A percentile compares a stretch with the other conserved stretches of the same genome.
These are phyloP conservation scores for Beauveria pseudobassiana DNA, from an alignment of 2,329 filamentous ascomycete genomes.

Conservation along the genomic window DNA sequence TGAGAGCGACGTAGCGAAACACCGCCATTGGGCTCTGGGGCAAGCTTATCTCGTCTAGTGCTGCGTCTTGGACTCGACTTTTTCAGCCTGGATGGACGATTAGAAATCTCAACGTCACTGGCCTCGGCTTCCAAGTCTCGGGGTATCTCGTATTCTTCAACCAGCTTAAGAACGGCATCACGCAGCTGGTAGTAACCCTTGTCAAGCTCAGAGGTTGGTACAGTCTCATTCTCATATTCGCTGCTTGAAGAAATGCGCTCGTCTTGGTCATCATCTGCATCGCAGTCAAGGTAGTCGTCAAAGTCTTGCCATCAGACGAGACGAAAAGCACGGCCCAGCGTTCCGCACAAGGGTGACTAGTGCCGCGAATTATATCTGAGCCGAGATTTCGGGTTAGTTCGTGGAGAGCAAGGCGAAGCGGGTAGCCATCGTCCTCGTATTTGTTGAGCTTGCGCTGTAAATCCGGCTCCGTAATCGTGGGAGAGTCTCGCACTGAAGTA, in stretches of 20 bases:
- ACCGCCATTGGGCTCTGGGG: constrained; percentile 5
- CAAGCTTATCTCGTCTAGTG: neutral
- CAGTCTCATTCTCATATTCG: constrained; percentile 55
- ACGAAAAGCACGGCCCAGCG: constrained; percentile 78
- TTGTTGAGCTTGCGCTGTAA: constrained; percentile 38
- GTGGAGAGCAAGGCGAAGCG: constrained; percentile 59
- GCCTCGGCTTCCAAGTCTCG: constrained; percentile 55
- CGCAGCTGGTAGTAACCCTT: constrained; percentile 77
- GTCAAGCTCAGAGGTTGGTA: constrained; percentile 56
- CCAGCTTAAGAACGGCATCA: constrained; percentile 70
- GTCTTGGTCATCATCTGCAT: constrained; percentile 57
- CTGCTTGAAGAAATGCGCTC: constrained; percentile 48
- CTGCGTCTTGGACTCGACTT: constrained; percentile 53
- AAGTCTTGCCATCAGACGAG: constrained; percentile 59
- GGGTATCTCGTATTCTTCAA: constrained; percentile 76
- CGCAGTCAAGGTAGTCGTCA: constrained; percentile 70
- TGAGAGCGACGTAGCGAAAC: constrained; percentile 1
- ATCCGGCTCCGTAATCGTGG: constrained; percentile 38
- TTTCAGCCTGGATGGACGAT: constrained; percentile 55
- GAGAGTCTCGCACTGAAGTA: constrained; percentile 48
- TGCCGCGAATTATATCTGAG: constrained; percentile 54
- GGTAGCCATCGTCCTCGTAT: constrained; percentile 58
- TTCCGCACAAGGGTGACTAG: constrained; percentile 73
- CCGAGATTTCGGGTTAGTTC: constrained; percentile 64
- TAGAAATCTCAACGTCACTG: constrained; percentile 59